Evolutionary conservation across 345 rosid species (phyloP).

Genomic region (Euphorbia tirucalli): DNA sequence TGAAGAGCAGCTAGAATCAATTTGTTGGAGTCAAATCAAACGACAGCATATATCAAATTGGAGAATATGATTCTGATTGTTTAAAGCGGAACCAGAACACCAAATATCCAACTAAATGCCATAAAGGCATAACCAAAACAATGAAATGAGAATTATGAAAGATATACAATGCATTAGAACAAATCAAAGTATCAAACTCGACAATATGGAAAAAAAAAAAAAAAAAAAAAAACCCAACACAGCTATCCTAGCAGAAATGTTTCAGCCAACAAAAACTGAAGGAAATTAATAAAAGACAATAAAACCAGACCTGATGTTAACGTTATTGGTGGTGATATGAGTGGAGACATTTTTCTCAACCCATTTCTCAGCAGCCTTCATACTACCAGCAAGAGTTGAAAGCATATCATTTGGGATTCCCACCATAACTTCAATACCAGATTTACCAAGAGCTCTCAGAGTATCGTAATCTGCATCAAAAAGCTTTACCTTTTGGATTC

Average conservation of each 20-base stretch:
- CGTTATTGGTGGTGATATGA: conserved; percentile 52
- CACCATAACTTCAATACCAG: conserved; percentile 91
- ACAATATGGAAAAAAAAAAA: background rate
- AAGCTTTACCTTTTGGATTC: conserved; percentile 80
- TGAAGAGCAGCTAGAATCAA: background rate
- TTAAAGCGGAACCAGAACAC: background rate
- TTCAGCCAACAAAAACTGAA: background rate
- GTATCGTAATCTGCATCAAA: conserved; percentile 80
- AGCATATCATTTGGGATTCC: conserved; percentile 98
- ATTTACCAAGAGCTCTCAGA: conserved; percentile 61
- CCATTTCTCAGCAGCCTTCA: conserved; percentile 91
- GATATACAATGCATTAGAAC: too few species aligned
- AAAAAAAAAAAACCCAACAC: background rate
- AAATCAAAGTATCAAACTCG: background rate
- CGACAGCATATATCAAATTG: background rate
- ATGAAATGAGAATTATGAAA: too few species aligned
- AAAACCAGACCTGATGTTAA: conserved; percentile 68
- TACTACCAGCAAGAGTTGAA: conserved; percentile 50
- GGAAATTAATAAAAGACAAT: background rate
- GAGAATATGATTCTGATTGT: background rate
- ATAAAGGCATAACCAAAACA: background rate
- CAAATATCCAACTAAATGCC: background rate
- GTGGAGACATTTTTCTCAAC: conserved; percentile 74
- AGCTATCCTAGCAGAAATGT: background rate
- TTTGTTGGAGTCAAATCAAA: background rate